Base-by-base conservation (phyloP, 1,284 basidiomycete genomes). In the Cutaneotrichosporon daszewskae region DNA sequence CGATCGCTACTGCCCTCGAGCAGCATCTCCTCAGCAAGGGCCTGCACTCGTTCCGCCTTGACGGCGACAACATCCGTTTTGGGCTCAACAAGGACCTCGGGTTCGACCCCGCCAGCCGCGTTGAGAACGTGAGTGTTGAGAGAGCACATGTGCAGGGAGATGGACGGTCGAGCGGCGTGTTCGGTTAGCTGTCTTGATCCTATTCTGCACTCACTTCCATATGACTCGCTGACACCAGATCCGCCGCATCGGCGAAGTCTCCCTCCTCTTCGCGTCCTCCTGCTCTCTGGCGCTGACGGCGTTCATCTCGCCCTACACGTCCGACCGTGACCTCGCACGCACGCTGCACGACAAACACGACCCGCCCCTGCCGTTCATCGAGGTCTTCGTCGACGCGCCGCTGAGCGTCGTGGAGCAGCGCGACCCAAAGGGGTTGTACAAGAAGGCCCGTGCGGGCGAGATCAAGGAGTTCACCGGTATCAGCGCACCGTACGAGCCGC, bases 21-120 rank as follows among this genome's bases (percentile, higher is more conserved):
- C 91, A 97, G 71, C 87, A 94, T 67, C 79, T 99, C 13, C 77
- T 99, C 42, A 87, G 92, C 71, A 75, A 84, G 44, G 78, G 81
- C 51, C 87, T 86, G 60, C 89, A 88, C 59, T 76, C 84, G 32
- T 98, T 95, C 74, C 82, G 94, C 32, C 77, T 99, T 19, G 94
- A 99, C 64, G 94, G 94, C 4, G 94, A 98, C 75, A 98, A 98
- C 72, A 78, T 98, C 51, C 82, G 94, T 45, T 94, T 96, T 62
- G 95, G 95, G 9, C 76, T 99, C 37, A 98, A 98, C 79, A 97
- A 89, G 75, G 94, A 98, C 65, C 82, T 99, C 37, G 91, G 94
- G 1, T 99, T 99, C 65, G 87, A 91, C 59, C 91, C 91, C 63
- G 84, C 83, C 64, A 92, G 91, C 39, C 80, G 94, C 44, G 87